These are phyloP conservation scores for Phytophthora kernoviae DNA, from an alignment of 352 stramenopile species.

Conservation along the genomic window DNA sequence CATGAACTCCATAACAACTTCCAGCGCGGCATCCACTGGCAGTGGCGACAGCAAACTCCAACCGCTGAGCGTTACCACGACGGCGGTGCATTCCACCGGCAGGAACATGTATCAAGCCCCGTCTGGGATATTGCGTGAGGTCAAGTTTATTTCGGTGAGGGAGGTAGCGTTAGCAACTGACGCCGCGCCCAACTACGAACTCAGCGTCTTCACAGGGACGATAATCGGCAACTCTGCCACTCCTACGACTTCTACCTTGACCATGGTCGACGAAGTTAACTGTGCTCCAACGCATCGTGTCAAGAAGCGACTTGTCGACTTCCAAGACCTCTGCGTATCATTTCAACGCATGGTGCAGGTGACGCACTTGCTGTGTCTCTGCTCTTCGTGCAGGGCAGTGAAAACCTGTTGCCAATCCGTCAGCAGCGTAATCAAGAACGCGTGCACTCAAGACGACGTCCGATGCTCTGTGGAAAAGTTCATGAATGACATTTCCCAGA, in stretches of 20 bases:
- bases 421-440: neutral
- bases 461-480: constrained; percentile 11
- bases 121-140: neutral
- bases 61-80: constrained; percentile 1
- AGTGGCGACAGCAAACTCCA: constrained; percentile 1
- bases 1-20: neutral
- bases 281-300: neutral
- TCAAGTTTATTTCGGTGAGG: constrained; percentile 11
- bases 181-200: neutral
- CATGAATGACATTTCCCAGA: constrained; percentile 2
- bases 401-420: neutral
- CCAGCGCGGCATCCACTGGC: neutral
- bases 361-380: constrained; percentile 17
- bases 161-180: constrained; percentile 1
- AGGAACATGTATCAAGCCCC: neutral
- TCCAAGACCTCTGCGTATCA: neutral
- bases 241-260: neutral
- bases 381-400: constrained; percentile 13
- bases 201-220: constrained; percentile 4
- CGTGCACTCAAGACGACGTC: neutral
- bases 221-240: neutral
- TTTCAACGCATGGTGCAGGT: constrained; percentile 7
- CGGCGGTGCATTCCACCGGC: neutral
- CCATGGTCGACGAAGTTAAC: neutral
- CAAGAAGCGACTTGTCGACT: constrained; percentile 16